Evolutionary conservation across 1,284 basidiomycete species (phyloP), one percentile per base, ranked within the genome.

Genomic region (Pholiota adiposa): DNA sequence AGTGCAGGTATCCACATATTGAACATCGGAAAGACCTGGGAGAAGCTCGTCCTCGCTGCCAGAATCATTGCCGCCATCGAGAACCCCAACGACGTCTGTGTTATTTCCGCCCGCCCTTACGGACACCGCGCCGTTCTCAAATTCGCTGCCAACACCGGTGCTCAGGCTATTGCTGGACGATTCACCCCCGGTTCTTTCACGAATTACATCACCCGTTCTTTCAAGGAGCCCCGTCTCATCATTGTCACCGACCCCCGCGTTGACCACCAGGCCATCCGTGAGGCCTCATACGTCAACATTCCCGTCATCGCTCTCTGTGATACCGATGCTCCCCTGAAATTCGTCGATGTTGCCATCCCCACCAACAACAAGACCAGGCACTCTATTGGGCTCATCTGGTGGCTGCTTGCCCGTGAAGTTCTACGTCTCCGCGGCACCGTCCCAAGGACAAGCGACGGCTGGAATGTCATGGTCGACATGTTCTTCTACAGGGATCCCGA

Each of bases 401-500:
- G 96, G 96, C 80, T 99, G 70, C 93, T 99, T 73, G 94, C 93
- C 77, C 93, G 97, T 72, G 97, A 99, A 79, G 95, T 98, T 72
- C 92, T 99, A 77, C 91, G 97, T 74, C 85, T 99, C 73, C 90
- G 94, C 65, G 97, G 97, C 63, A 90, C 92, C 63, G 89, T 98
- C 75, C 90, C 95, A 66, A 89, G 96, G 71, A 90, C 93, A 53
- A 79, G 87, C 67, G 93, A 96, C 67, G 94, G 93, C 72, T 98
- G 97, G 95, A 92, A 90, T 75, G 92, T 97, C 76, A 98, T 99
- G 92, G 94, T 97, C 70, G 97, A 98, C 83, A 96, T 98, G 94
- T 98, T 98, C 94, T 98, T 98, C 91, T 99, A 98, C 90, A 94
- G 97, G 73, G 97, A 98, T 83, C 96, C 97, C 64, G 96, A 98